phyloP scores from a whole-genome alignment of 108 stramenopile species.

The Nitzschia putrida region DNA sequence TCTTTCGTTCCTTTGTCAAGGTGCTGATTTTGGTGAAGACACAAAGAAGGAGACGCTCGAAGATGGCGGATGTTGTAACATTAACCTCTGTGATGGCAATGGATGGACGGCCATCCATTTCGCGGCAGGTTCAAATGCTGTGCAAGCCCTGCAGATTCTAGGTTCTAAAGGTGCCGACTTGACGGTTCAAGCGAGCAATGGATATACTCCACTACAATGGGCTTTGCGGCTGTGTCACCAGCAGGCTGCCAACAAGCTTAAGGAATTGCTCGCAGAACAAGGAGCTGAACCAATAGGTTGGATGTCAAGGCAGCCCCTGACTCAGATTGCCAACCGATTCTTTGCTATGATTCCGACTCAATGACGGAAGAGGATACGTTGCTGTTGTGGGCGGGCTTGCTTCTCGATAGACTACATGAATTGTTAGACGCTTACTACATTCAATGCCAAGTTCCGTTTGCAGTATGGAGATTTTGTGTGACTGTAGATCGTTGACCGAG shows the following conservation, averaged over 20 bases:
- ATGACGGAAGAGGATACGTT: background rate
- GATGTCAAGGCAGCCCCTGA: conserved; percentile 52
- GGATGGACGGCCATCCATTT: conserved; percentile 83
- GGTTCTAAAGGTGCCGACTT: conserved; percentile 64
- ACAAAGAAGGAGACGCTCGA: background rate
- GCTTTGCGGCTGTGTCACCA: conserved; percentile 68
- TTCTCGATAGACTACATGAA: background rate
- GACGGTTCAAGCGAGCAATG: conserved; percentile 74
- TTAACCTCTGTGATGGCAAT: conserved; percentile 65
- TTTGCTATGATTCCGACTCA: conserved; percentile 51
- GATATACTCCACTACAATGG: conserved; percentile 82
- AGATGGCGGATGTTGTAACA: conserved; percentile 71
- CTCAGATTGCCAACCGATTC: conserved; percentile 48
- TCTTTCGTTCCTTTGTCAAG: conserved; percentile 62
- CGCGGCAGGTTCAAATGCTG: conserved; percentile 68
- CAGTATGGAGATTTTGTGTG: too few relatives aligned
- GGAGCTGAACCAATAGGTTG: conserved; percentile 37
- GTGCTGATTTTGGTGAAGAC: conserved; percentile 48
- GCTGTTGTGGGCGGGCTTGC: too few relatives aligned
- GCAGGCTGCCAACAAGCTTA: conserved; percentile 61
- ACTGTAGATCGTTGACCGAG: too few relatives aligned
- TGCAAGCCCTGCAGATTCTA: conserved; percentile 48
- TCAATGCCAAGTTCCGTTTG: background rate
- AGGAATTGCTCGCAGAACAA: conserved; percentile 37
- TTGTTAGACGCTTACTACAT: background rate